Conservation (phyloP, 192 early-diverging fungal genomes). For the Gaertneriomyces sp. region DNA sequence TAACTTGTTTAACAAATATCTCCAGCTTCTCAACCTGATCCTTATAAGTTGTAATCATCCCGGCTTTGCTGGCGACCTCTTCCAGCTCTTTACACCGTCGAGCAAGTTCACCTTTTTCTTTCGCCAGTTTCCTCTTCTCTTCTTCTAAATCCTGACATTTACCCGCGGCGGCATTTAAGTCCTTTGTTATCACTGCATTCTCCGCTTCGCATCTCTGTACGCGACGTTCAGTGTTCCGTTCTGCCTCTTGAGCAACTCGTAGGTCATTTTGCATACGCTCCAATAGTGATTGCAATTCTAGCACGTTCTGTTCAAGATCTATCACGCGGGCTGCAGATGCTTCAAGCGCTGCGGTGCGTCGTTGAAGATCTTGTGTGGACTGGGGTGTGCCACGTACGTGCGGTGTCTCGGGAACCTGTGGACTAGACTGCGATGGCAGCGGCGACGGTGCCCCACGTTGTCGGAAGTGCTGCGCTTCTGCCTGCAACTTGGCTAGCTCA, state of each 20-base stretch:
- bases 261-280: conserved; percentile 13
- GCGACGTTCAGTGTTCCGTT: conserved; percentile 7
- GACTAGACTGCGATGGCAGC: neutral
- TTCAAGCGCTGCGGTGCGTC: conserved; percentile 3
- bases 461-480: conserved; percentile 1
- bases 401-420: neutral
- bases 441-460: neutral
- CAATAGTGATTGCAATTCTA: conserved; percentile 19
- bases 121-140: conserved; percentile 11
- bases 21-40: conserved; percentile 3
- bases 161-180: conserved; percentile 8
- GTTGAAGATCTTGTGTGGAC: conserved; percentile 6
- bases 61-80: neutral
- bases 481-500: neutral
- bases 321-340: conserved; percentile 6
- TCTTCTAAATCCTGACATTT: conserved; percentile 17
- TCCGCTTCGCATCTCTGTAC: conserved; percentile 6
- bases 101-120: conserved; percentile 28
- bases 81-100: conserved; percentile 16
- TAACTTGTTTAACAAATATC: conserved; percentile 9
- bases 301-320: conserved; percentile 15
- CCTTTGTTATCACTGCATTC: conserved; percentile 7
- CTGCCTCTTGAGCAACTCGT: conserved; percentile 16
- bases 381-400: neutral
- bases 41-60: too few species aligned